Evolutionary conservation across 352 stramenopile genomes (phyloP), one percentile per base, ranked within the genome.

Genomic region (Globisporangium megalacanthum): DNA sequence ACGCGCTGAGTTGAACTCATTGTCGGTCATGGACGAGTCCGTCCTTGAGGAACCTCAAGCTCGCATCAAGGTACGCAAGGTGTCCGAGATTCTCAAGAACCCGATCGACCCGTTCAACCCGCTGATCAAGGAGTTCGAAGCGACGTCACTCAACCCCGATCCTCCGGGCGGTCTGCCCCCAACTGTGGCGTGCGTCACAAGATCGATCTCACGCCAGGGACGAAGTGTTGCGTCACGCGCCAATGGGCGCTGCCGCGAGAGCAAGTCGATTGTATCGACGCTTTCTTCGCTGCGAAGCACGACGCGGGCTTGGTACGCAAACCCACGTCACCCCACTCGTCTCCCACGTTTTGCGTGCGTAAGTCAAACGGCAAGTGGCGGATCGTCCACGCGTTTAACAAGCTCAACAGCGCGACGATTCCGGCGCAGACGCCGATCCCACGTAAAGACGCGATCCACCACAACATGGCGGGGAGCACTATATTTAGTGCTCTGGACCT

Each of bases 361-460:
- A 73, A 71, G 49, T 37, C 66, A 1, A 72, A 31, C 3, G 52
- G 58, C 0, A 36, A 33, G 0, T 75, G 67, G 58, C 44, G 55
- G 3, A 72, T 75, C 41, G 60, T 79, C n/a, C 68, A 76, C 39
- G 62, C 59, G 0, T 72, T 61, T 50, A 74, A 74, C 52, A 76
- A 69, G 44, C 52, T 74, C 1, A 79, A 79, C 42, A 49, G 49
- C 2, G 60, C 45, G 1, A 76, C 61, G 0, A 60, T 76, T 4
- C 57, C 61, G 0, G 56, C 66, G 15, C 64, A 73, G 33, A 75
- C 56, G 25, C 70, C 58, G 51, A 73, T 75, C 13, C n/a, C 61
- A 0, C 22, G 68, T 0, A 72, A 75, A 20, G 61, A 72, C 31
- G 47, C 74, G 4, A 42, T 72, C 6, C 36, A 68, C 3, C 36